Evolutionary conservation across 306 rosid species (phyloP), one percentile per base, ranked within the genome.

Genomic region (Luffa aegyptiaca): DNA sequence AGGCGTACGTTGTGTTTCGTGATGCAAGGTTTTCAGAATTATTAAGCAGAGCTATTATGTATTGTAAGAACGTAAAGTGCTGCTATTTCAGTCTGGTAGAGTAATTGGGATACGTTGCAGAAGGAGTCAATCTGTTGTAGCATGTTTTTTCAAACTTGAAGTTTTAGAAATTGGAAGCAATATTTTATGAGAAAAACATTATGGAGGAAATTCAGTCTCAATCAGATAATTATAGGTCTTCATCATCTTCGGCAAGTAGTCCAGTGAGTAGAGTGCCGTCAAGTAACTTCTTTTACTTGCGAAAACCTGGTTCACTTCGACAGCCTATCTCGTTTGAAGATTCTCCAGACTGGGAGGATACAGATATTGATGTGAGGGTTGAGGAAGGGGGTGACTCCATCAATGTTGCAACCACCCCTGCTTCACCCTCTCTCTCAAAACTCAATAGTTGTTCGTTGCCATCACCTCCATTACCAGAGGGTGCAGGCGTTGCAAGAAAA

Each of bases 161-260:
- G 80, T 35, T 79, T 21, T 13, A 79, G 70, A 56, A 55, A 76
- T 63, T 61, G 49, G 33, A 81, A 76, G 80, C 56, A 70, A 52
- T 51, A 52, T 53, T 14, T 53, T 76, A 37, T 36, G 80, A 76
- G 66, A 41, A 76, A 76, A 75, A 63, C 13, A 77, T 14, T 48
- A 93, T 93, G 98, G 98, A 96, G 84, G 99, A 96, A 89, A 96
- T 96, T 85, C 98, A 93, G 82, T 93, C 94, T 31, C 99, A 96
- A 62, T 90, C 99, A 2, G 99, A 96, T 81, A 90, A 91, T 71
- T 91, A 96, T 83, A 86, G 99, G 87, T 96, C 99, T 33, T 96
- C 98, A 1, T 93, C 99, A 6, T 96, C 99, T 8, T 93, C 99
- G 8, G 97, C 99, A 5, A 96, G 99, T 82, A 96, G 98, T 81